Percentiles rank a stretch among this genome's conserved stretches.
These are phyloP conservation scores for Boletus putidus DNA, from an alignment of 1,284 basidiomycete species.

Conservation along the genomic window DNA sequence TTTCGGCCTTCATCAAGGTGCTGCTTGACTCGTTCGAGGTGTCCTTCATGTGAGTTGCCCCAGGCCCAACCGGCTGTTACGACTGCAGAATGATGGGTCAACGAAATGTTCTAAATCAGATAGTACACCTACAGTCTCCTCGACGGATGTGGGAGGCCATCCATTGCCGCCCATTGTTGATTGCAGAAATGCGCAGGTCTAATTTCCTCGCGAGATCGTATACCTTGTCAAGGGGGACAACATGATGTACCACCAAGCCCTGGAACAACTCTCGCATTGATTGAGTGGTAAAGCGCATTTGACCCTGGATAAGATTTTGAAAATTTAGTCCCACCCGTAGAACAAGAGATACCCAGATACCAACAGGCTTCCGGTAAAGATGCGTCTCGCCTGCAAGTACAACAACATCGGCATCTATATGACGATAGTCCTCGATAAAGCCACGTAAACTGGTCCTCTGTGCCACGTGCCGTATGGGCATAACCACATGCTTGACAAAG, in stretches of 20 bases:
- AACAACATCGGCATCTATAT: constrained; percentile 38
- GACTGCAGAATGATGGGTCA: constrained; percentile 25
- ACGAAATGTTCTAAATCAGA: neutral
- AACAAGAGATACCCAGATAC: constrained; percentile 10
- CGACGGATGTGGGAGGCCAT: constrained; percentile 44
- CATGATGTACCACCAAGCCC: constrained; percentile 35
- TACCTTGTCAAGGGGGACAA: constrained; percentile 37
- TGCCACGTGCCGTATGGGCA: constrained; percentile 39
- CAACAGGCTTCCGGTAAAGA: constrained; percentile 40
- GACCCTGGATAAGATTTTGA: constrained; percentile 28
- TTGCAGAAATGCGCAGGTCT: constrained; percentile 35
- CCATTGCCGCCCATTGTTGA: constrained; percentile 41
- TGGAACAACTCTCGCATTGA: constrained; percentile 36
- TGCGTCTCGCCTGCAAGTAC: constrained; percentile 44
- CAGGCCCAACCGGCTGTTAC: constrained; percentile 39
- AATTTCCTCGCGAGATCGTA: constrained; percentile 37
- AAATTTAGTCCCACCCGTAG: neutral
- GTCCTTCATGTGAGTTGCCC: constrained; percentile 38
- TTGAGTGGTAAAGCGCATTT: constrained; percentile 41
- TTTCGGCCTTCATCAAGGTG: constrained; percentile 35
- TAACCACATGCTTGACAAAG: constrained; percentile 42
- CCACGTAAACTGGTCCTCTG: constrained; percentile 36
- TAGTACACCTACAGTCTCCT: constrained; percentile 40
- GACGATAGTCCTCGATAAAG: constrained; percentile 38
- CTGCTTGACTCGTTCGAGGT: constrained; percentile 39